phyloP scores from a whole-genome alignment of 306 rosid genomes.

The Trichosanthes cucumerina region DNA sequence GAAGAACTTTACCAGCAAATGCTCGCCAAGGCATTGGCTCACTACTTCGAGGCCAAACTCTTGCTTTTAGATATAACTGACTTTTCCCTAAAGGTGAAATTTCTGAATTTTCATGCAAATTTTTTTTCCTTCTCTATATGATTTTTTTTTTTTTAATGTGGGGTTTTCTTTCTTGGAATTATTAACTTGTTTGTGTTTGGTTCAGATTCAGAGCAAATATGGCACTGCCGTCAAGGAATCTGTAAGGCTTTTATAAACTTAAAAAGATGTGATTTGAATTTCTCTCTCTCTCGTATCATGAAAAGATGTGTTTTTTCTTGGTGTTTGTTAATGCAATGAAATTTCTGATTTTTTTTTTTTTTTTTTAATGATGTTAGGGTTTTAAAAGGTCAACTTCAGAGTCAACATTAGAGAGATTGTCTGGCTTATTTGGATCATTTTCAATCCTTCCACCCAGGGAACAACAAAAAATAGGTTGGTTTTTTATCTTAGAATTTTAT shows the following conservation, averaged over 20 bases:
- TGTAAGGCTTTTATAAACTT: conserved; percentile 34
- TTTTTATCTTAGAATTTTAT: neutral
- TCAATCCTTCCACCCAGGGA: conserved; percentile 59
- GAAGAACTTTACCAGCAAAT: conserved; percentile 86
- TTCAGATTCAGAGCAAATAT: conserved; percentile 78
- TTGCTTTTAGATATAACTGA: conserved; percentile 80
- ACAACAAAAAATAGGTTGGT: conserved; percentile 50
- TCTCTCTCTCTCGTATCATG: neutral
- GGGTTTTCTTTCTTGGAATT: neutral
- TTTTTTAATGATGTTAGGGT: conserved; percentile 20
- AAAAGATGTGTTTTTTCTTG: neutral
- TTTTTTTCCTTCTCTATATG: neutral
- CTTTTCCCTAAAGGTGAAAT: conserved; percentile 63
- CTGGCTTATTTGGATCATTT: conserved; percentile 76
- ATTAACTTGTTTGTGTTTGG: neutral
- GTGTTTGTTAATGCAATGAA: neutral
- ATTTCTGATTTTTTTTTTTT: neutral
- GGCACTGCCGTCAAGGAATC: conserved; percentile 52
- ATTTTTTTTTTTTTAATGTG: neutral
- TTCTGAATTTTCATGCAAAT: neutral
- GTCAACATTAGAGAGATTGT: conserved; percentile 60
- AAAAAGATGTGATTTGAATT: neutral
- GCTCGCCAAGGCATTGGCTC: conserved; percentile 97
- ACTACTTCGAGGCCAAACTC: conserved; percentile 85
- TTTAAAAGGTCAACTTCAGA: conserved; percentile 83